Evolutionary conservation across 768 basidiomycete genomes (phyloP).

Genomic region (Termitomyces sp.): DNA sequence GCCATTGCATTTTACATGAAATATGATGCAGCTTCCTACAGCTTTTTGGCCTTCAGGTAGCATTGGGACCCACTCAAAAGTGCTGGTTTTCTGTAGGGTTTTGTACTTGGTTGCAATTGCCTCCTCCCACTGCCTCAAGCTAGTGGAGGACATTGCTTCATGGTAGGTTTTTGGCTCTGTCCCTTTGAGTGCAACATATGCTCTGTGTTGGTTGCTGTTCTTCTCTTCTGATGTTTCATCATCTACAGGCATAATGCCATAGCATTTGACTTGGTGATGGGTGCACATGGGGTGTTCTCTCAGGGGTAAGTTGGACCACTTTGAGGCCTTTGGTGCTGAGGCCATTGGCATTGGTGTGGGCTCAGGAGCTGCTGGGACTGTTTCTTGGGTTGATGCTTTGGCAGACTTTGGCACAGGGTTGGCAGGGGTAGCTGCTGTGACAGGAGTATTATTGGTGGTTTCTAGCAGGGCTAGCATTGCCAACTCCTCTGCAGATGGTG

Average conservation of each 20-base stretch:
- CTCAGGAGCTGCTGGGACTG: too few species aligned
- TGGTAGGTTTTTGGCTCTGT: not conserved
- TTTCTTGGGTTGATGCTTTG: too few species aligned
- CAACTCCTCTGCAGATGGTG: not conserved
- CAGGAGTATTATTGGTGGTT: too few species aligned
- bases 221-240: too few species aligned
- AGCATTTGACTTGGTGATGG: too few species aligned
- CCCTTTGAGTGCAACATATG: too few species aligned
- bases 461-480: not conserved
- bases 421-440: too few species aligned
- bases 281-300: too few species aligned
- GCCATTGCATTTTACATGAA: not conserved
- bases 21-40: not conserved
- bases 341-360: too few species aligned
- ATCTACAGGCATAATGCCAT: too few species aligned
- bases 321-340: not conserved
- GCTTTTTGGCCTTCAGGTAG: not conserved
- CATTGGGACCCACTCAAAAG: not conserved
- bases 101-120: slow-evolving; percentile 12
- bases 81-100: slow-evolving; percentile 7
- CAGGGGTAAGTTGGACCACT: not conserved
- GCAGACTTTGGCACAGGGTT: too few species aligned
- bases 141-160: not conserved
- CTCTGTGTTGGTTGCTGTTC: too few species aligned
- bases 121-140: slow-evolving; percentile 2